These are phyloP conservation scores for Serendipita indica DNA, from an alignment of 768 basidiomycete species.

Conservation along the genomic window DNA sequence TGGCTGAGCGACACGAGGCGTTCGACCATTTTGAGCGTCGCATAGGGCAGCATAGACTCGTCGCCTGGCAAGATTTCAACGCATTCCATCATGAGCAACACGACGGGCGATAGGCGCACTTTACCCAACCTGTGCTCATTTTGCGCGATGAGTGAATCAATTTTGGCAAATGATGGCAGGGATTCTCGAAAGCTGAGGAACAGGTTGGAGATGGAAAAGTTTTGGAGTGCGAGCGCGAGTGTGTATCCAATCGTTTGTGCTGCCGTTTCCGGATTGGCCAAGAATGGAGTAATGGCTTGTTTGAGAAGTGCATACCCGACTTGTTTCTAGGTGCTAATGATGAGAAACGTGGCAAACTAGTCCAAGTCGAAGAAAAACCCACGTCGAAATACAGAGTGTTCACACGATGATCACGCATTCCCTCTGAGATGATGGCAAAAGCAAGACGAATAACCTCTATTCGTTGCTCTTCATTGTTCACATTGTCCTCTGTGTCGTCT, in stretches of 20 bases:
- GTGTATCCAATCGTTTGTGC: constrained; percentile 51
- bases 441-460: constrained; percentile 44
- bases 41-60: constrained; percentile 33
- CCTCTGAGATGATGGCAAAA: constrained; percentile 50
- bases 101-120: constrained; percentile 45
- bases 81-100: constrained; percentile 44
- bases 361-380: constrained; percentile 17
- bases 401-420: constrained; percentile 37
- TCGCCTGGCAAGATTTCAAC: constrained; percentile 24
- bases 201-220: constrained; percentile 42
- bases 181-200: constrained; percentile 34
- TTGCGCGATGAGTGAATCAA: constrained; percentile 25
- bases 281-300: constrained; percentile 41
- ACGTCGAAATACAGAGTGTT: constrained; percentile 60
- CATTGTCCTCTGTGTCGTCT: constrained; percentile 13
- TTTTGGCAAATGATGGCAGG: constrained; percentile 2
- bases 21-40: constrained; percentile 48
- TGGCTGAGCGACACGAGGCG: constrained; percentile 44
- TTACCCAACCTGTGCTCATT: constrained; percentile 28
- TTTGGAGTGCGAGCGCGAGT: constrained; percentile 48
- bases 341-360: background rate
- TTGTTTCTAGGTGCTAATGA: constrained; percentile 25
- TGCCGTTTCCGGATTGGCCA: constrained; percentile 31
- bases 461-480: constrained; percentile 27
- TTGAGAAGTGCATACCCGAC: constrained; percentile 55